Base-by-base conservation (phyloP, 179 eudicot genomes). In the Silene vulgaris region DNA sequence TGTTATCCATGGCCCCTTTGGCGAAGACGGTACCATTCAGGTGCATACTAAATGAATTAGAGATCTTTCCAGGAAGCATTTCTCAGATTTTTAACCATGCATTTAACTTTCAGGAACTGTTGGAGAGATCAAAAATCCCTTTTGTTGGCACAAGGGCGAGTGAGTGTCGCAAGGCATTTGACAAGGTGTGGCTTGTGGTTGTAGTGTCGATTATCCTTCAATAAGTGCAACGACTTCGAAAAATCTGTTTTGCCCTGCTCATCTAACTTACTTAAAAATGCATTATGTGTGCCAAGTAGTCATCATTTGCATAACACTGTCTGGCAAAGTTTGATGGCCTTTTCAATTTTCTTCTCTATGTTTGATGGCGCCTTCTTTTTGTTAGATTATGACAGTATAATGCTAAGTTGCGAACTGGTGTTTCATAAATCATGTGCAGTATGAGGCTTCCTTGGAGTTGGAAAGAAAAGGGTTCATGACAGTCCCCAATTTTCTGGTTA, bases 21-120 rank as follows among this genome's bases (percentile, higher is more conserved):
- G 97, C 74, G 97, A 92, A 86, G 97, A 92, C 84, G 97, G 97
- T 69, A 89, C 91, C 67, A 83, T 92, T 80, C 97, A 92, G 88
- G 97, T 92, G 64, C 76, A 28, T 1, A 5, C 28, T 61, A 43
- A 66, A 64, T 43, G 40, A 40, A 59, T 20, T 2, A 3, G 3
- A 54, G 52, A 13, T 14, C 64, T 69, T 67, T n/a, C 7, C 54
- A 21, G 20, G 35, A 28, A 77, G 35, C 70, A 16, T 80, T 80
- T 83, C 45, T 48, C 17, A 50, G 64, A 61, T 14, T 54, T 29
- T 56, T 28, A 26, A 60, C 67, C 21, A 4, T 75, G 60, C 40
- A 40, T 56, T 65, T 66, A 45, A 43, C 40, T 60, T 59, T 23
- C 87, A 92, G 96, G 97, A 87, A 77, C 78, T 92, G 52, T 79